Conservation (phyloP, 768 basidiomycete species). For the Suillus americanus region DNA sequence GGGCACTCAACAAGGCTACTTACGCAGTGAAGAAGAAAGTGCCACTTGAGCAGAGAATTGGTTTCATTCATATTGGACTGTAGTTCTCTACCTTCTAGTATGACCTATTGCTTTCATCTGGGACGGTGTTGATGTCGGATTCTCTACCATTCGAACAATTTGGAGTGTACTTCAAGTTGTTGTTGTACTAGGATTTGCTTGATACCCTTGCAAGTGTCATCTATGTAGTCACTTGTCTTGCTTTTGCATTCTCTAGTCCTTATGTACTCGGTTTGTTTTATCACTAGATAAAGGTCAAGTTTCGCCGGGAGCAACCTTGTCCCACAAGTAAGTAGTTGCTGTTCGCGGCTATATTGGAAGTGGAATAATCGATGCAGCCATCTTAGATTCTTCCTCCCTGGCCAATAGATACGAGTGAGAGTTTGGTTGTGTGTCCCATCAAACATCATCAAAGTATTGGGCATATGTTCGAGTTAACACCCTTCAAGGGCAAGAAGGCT, state of each 20-base stretch:
- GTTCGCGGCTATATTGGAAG: no score
- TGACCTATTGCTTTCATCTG: neutral
- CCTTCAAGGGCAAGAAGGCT: constrained; percentile 9
- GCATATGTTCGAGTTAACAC: constrained; percentile 15
- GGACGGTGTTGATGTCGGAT: neutral
- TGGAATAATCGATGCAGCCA: no score
- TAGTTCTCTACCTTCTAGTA: neutral
- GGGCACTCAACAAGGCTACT: constrained; percentile 10
- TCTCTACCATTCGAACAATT: neutral
- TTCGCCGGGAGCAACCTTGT: no score
- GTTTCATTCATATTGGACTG: constrained; percentile 16
- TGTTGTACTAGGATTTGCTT: neutral
- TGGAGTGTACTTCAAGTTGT: neutral
- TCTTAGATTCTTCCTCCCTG: no score
- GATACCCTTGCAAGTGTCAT: neutral
- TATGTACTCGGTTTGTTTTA: neutral
- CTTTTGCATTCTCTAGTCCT: neutral
- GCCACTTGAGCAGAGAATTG: constrained; percentile 12
- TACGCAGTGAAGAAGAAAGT: neutral
- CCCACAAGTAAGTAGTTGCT: no score
- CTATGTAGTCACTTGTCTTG: neutral
- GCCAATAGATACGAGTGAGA: no score
- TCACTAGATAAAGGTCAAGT: no score
- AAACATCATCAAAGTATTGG: constrained; percentile 29
- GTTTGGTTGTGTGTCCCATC: neutral